phyloP scores from a whole-genome alignment of 176 grass and related monocot species.

The Saccharum spontaneum region DNA sequence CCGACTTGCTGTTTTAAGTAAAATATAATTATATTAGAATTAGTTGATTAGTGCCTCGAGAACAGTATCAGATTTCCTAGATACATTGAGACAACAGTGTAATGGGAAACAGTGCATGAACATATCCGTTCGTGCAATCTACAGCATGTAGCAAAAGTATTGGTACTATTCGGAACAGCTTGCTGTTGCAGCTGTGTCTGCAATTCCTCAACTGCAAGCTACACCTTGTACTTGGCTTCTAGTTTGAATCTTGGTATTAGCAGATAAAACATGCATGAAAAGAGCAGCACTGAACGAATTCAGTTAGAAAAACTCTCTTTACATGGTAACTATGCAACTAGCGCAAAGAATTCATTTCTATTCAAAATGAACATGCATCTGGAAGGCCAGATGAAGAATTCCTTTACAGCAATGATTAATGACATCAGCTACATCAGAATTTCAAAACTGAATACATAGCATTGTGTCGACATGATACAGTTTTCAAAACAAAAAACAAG shows the following conservation, averaged over 20 bases:
- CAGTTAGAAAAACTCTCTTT: neutral
- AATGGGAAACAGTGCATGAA: neutral
- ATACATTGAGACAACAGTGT: neutral
- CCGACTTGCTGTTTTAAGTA: neutral
- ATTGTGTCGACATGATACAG: conserved; percentile 20
- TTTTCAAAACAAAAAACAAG: conserved; percentile 11
- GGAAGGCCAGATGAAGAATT: conserved; percentile 25
- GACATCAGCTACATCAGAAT: neutral
- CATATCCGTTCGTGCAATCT: neutral
- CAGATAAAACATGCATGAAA: conserved; percentile 5
- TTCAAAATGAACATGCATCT: conserved; percentile 29
- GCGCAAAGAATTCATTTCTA: conserved; percentile 5
- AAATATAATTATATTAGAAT: neutral
- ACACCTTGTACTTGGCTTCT: neutral
- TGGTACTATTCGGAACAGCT: neutral
- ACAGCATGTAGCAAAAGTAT: neutral
- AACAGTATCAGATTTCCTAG: neutral
- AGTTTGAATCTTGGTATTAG: neutral
- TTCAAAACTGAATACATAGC: conserved; percentile 23
- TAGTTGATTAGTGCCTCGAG: neutral
- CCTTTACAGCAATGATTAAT: conserved; percentile 5
- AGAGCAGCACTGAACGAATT: neutral
- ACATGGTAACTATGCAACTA: neutral
- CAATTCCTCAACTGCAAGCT: neutral
- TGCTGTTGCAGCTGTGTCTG: neutral